Percentiles rank a stretch among this genome's conserved stretches.
Evolutionary conservation across 768 basidiomycete genomes (phyloP).

Genomic region (Hygrocybe coccinea): DNA sequence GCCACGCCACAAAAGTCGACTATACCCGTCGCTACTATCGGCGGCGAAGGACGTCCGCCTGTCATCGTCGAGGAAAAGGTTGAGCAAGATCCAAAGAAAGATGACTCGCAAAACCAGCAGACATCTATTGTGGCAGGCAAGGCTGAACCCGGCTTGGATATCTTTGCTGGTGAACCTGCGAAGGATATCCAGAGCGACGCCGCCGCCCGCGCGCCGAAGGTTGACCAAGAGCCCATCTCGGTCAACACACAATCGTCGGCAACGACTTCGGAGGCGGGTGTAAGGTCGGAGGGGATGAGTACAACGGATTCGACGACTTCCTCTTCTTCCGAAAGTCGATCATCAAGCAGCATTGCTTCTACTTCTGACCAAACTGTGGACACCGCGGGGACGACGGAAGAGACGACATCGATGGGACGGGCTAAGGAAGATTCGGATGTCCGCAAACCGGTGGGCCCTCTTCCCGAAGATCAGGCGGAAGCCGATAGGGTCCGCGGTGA

Average conservation of each 20-base stretch:
- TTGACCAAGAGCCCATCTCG: slow-evolving; percentile 37
- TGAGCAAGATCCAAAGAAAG: slow-evolving; percentile 15
- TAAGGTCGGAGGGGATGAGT: background rate
- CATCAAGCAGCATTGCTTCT: background rate
- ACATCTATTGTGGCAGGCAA: slow-evolving; percentile 44
- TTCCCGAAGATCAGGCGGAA: slow-evolving; percentile 46
- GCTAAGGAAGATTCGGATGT: slow-evolving; percentile 2
- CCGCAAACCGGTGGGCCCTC: slow-evolving; percentile 36
- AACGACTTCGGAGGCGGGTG: background rate
- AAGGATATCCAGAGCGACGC: slow-evolving; percentile 45
- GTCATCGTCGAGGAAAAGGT: slow-evolving; percentile 51
- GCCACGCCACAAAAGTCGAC: slow-evolving; percentile 38
- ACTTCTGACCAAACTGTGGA: background rate
- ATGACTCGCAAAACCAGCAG: slow-evolving; percentile 19
- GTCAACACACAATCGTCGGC: slow-evolving; percentile 14
- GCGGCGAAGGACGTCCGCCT: slow-evolving; percentile 52
- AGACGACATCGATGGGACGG: background rate
- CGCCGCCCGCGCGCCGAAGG: slow-evolving; percentile 18
- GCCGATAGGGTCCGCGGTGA: slow-evolving; percentile 52
- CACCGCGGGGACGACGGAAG: background rate
- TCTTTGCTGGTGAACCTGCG: slow-evolving; percentile 54
- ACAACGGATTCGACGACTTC: background rate
- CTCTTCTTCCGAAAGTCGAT: background rate
- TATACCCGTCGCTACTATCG: slow-evolving; percentile 42
- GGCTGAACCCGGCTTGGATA: slow-evolving; percentile 69